These are phyloP conservation scores for Mucor velutinosus DNA, from an alignment of 371 early-diverging fungal species.

Conservation along the genomic window DNA sequence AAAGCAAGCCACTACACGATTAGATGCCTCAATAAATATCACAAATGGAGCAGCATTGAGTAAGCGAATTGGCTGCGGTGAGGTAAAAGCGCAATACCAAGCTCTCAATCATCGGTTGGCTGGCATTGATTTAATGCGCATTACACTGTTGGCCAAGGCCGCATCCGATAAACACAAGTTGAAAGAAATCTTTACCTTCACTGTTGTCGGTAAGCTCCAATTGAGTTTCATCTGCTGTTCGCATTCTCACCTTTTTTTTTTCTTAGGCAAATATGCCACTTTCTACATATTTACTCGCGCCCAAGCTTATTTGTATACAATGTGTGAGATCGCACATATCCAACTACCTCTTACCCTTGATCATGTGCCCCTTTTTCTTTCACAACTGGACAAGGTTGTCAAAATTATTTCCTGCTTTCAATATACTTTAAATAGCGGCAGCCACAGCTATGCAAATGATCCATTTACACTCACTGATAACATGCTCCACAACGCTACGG, in stretches of 20 bases:
- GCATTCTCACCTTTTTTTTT: constrained; percentile 14
- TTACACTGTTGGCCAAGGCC: no score
- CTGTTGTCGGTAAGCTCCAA: not conserved
- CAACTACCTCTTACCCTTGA: constrained; percentile 16
- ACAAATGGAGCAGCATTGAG: constrained; percentile 19
- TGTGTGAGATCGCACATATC: constrained; percentile 28
- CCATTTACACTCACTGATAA: constrained; percentile 17
- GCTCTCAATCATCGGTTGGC: constrained; percentile 20
- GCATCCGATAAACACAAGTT: not conserved
- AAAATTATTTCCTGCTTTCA: constrained; percentile 24
- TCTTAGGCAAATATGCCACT: constrained; percentile 27
- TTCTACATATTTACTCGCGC: constrained; percentile 25
- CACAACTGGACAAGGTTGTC: constrained; percentile 20
- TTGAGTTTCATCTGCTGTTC: constrained; percentile 6
- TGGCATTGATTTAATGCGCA: not conserved
- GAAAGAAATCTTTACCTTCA: not conserved
- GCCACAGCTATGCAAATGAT: constrained; percentile 15
- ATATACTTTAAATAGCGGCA: constrained; percentile 20
- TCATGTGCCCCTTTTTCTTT: constrained; percentile 24
- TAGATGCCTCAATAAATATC: constrained; percentile 18
- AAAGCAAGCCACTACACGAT: constrained; percentile 18
- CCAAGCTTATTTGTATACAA: constrained; percentile 22
- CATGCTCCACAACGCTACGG: constrained; percentile 7
- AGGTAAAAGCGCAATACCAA: constrained; percentile 23
- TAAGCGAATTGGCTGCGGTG: constrained; percentile 21